Evolutionary conservation across 139 green algal species (phyloP).

Genomic region (Tetraselmis striata): DNA sequence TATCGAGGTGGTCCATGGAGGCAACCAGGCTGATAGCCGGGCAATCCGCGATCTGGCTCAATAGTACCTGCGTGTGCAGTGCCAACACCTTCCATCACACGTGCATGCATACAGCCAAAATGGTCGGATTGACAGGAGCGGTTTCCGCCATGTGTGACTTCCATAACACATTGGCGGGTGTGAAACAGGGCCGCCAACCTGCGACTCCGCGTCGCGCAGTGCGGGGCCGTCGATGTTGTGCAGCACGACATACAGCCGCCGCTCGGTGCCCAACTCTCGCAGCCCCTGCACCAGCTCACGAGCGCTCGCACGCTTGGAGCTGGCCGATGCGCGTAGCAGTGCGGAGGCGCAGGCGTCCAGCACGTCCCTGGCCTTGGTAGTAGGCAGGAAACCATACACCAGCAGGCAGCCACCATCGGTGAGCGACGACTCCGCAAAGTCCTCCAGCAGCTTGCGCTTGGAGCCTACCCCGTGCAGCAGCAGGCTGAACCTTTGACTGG

Average conservation of each 20-base stretch:
- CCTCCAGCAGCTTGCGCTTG: conserved; percentile 65
- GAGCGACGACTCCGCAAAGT: conserved; percentile 42
- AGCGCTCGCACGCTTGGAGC: neutral
- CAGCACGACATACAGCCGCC: conserved; percentile 62
- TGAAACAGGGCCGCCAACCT: neutral
- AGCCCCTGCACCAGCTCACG: neutral
- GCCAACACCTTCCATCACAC: conserved; percentile 37
- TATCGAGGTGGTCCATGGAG: conserved; percentile 75
- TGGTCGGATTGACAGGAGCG: too few relatives aligned
- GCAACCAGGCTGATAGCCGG: conserved; percentile 61
- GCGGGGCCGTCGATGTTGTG: conserved; percentile 83
- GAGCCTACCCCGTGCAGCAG: conserved; percentile 82
- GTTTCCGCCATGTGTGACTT: too few relatives aligned
- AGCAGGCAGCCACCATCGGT: neutral
- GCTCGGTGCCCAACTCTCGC: neutral
- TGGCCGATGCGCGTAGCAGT: neutral
- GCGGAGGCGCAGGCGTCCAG: conserved; percentile 5
- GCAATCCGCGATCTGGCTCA: conserved; percentile 59
- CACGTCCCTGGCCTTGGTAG: conserved; percentile 22
- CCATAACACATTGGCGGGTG: neutral
- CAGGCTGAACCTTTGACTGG: conserved; percentile 50
- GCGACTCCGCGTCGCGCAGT: conserved; percentile 9
- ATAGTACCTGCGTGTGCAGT: conserved; percentile 45
- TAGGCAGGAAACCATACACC: conserved; percentile 16
- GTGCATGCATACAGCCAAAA: conserved; percentile 12